These are phyloP conservation scores for Pholiota molesta DNA, from an alignment of 768 basidiomycete species.

Conservation along the genomic window DNA sequence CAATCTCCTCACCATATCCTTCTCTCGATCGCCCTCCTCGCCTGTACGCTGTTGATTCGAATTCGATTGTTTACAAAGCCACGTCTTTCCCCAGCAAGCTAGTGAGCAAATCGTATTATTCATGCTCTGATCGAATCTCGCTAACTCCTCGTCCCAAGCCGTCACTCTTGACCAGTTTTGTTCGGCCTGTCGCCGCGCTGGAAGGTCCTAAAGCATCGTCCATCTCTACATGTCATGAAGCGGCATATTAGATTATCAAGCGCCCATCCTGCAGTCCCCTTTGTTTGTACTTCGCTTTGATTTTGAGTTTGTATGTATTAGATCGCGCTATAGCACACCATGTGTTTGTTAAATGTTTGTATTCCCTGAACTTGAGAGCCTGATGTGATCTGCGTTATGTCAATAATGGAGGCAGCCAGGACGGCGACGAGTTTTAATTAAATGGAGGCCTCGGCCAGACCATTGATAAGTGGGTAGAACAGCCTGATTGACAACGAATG, in stretches of 20 bases:
- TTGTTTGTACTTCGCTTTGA: background rate
- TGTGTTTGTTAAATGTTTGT: background rate
- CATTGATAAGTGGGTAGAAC: background rate
- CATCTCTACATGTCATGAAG: background rate
- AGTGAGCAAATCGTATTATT: constrained; percentile 16
- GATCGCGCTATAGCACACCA: background rate
- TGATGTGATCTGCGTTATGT: background rate
- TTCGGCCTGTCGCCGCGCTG: constrained; percentile 2
- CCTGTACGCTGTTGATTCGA: background rate
- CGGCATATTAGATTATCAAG: background rate
- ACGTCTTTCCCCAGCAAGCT: constrained; percentile 27
- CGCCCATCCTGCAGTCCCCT: background rate
- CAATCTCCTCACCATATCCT: background rate
- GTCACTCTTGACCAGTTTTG: background rate
- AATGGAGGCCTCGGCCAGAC: background rate
- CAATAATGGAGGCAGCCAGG: background rate
- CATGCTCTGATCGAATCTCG: background rate
- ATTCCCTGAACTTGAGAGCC: background rate
- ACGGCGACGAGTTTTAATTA: background rate
- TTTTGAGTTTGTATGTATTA: background rate
- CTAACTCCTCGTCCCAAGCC: background rate
- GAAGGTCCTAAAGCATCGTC: background rate
- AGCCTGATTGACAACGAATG: background rate
- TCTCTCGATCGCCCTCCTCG: background rate
- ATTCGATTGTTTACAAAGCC: constrained; percentile 17